Base-by-base conservation (phyloP, 805 yeast genomes). In the Metschnikowia santaceciliae region DNA sequence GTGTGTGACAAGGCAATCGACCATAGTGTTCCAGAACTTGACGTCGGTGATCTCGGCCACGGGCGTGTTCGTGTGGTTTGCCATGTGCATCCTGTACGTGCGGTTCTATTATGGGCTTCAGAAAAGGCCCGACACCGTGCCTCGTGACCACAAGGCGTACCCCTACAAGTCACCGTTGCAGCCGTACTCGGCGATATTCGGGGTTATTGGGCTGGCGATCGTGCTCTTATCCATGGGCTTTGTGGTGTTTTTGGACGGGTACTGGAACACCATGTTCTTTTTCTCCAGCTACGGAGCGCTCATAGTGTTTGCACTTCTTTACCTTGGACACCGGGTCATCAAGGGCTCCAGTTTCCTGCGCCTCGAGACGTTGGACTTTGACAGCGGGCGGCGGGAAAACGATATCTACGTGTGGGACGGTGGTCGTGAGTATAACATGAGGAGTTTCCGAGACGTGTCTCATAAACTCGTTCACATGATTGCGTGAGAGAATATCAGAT, bases 371-470 rank as follows among this genome's bases (percentile, higher is more conserved):
- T 64, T 89, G 53, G 96, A 90, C 65, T 77, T 86, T 63, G 96
- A 90, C 65, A 79, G 89, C 0, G 96, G 96, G 2, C 73, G 96
- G 59, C 76, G 94, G 46, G 96, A 89, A 63, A 81, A 84, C 69
- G 96, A 90, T 66, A 72, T 90, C 45, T 80, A 80, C 55, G 81
- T 83, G 20, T 88, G 96, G 95, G 89, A 84, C 57, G 94, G 88
- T 51, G 88, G 87, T 23, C 62, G 67, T 45, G 77, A 73, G 47
- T 73, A 70, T 54, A 70, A 71, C 53, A 57, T 60, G 23, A 60
- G 65, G 34, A 70, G 61, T 42, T 30, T 67, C 35, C 69, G 69
- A 47, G 75, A 71, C 19, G 61, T 69, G 6, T 47, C 64, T n/a
- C 60, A 60, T 41, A 73, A 70, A 55, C 56, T 65, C 51, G 49